Evolutionary conservation across 2,329 filamentous ascomycete species (phyloP), one percentile per base, ranked within the genome.

Genomic region (Pseudogymnoascus sp.): DNA sequence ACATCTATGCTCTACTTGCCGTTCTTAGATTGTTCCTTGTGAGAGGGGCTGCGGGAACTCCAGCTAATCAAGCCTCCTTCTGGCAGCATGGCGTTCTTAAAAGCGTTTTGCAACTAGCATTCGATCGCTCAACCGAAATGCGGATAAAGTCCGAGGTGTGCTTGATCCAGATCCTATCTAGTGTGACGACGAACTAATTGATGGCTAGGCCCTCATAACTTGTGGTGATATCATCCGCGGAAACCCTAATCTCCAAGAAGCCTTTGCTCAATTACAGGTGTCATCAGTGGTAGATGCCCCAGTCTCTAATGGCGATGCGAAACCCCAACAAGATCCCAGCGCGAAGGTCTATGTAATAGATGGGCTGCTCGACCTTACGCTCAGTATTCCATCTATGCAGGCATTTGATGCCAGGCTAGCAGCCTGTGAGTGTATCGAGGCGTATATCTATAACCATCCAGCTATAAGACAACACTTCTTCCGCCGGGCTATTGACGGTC

Each of bases 191-290:
- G 3, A 33, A 40, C 44, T 68, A 21, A 63, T 62, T 60, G 38
- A 50, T 62, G 53, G 63, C 63, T 73, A 91, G 84, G 93, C 95
- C 66, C 78, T 99, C 61, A 82, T 85, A 67, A 90, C 91, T 33
- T 96, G 91, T 72, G 92, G 91, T 62, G 92, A 96, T 75, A 83
- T 96, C 70, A 96, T 99, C 69, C 85, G 88, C 67, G 89, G 86
- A 44, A 96, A 96, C 72, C 75, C 87, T 23, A 80, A 80, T 4
- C 80, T 97, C 7, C 95, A 99, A 75, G 92, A 97, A 76, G 85
- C 82, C 59, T 97, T 99, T 73, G 93, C 92, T 4, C 89, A 95
- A 70, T 82, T 96, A 46, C 89, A 91, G 70, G 91, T 97, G 2
- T 81, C 81, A 11, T 82, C 85, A 29, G 82, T 88, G 9, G 72